Base-by-base conservation (phyloP, 768 basidiomycete species). In the Calocybe indica region DNA sequence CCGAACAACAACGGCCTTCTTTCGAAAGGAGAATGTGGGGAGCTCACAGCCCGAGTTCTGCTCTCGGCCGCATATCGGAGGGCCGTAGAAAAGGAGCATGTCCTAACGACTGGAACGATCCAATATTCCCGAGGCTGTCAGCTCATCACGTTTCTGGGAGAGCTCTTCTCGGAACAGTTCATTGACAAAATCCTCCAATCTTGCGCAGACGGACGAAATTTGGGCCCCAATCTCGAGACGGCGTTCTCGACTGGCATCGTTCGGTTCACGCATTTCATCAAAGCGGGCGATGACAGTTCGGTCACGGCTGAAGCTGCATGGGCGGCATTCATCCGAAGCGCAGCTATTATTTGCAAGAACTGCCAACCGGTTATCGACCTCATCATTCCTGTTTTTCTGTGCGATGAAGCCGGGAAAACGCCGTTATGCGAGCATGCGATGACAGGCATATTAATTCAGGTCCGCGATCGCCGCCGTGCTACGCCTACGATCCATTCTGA, bases 241-340 rank as follows among this genome's bases (percentile, higher is more conserved):
- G 58, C 54, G 12, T 64, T 65, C 56, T 31, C 50, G 38, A 41
- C 58, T 15, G 56, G 62, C 7, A 41, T 42, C 22, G 45, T 68
- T 12, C 55, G 59, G 33, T 67, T 67, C 52, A 66, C 66, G 2
- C 65, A 68, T 46, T 68, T 62, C 43, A 58, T 37, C 29, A 52
- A 52, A 40, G 47, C 50, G 40, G 52, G 40, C 8, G 64, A 62
- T 39, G 58, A 61, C 43, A 48, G 47, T 5, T 53, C 38, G 6
- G 40, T 53, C 37, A 57, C 53, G n/a, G 39, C 56, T 15, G 37
- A 49, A 6, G 51, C 49, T 22, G 52, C 55, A 9, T 51, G 50
- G 39, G 52, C 48, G 5, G 59, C 58, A n/a, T 58, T 65, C 36
- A 31, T 56, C 33, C 56, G 65, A 39, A 52, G 53, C 22, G 57